Base-by-base conservation (phyloP, 1,284 basidiomycete genomes). In the Kalmanozyma brasiliensis region DNA sequence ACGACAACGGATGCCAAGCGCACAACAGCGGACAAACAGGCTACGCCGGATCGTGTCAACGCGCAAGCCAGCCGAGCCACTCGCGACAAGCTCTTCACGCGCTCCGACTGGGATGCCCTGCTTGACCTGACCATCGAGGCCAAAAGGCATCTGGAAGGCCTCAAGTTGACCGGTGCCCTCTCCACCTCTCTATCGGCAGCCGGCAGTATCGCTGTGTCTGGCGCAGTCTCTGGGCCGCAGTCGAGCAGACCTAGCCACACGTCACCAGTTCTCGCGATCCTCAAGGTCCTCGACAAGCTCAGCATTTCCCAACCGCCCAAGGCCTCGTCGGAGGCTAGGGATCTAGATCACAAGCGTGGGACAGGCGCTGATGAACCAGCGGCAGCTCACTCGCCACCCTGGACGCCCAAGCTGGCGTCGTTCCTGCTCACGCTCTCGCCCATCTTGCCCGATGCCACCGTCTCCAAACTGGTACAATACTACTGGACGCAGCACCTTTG, bases 361-460 rank as follows among this genome's bases (percentile, higher is more conserved):
- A 7, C 43, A 13, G 68, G 60, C 23, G 30, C 24, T 13, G 46
- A 30, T 38, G 61, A 63, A 4, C 20, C 49, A 14, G 34, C 52
- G 13, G 16, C 32, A 17, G 23, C 49, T 14, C 43, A 23, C 3
- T 53, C 62, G 4, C 52, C 78, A 8, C 73, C 73, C 0, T 75
- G 79, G 71, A 78, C 77, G 24, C 69, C 75, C 11, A 69, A 68
- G 43, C 33, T 79, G 33, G 63, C 77, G 9, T 40, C 58, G 9
- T 64, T 79, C 48, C 65, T 81, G 22, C 73, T 80, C 35, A 48
- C 66, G 8, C 64, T 82, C 7, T 76, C 79, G 20, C 75, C 79
- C 0, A 62, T 78, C 45, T 52, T 82, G 19, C 77, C 79, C 11
- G 78, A 80, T 23, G 37, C 45, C 2, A 71, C 73, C 17, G 55